phyloP scores from a whole-genome alignment of 306 rosid genomes.

The Castanea crenata region DNA sequence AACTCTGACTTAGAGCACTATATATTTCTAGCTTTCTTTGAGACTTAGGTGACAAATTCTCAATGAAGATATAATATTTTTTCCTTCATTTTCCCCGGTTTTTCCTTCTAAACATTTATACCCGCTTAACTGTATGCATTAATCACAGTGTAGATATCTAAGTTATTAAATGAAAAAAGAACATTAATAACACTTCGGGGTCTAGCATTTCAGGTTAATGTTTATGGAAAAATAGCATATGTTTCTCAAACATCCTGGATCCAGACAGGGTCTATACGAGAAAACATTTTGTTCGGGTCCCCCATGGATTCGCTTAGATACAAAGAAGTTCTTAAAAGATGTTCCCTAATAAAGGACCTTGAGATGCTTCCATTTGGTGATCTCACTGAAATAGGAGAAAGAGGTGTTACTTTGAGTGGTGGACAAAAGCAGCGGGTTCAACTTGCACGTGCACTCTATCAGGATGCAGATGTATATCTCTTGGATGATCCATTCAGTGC shows the following conservation, averaged over 20 bases:
- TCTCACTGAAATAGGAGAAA: constrained; percentile 43
- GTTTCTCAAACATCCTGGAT: constrained; percentile 95
- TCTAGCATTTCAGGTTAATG: constrained; percentile 51
- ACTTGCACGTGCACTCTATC: constrained; percentile 54
- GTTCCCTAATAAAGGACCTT: constrained; percentile 49
- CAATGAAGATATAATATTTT: no score
- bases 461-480: constrained; percentile 48
- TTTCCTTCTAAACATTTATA: no score
- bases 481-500: constrained; percentile 71
- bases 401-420: constrained; percentile 61
- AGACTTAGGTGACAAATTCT: no score
- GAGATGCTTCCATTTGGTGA: constrained; percentile 53
- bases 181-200: no score
- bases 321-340: constrained; percentile 47
- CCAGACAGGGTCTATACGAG: constrained; percentile 70
- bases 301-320: constrained; percentile 60
- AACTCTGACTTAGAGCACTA: no score
- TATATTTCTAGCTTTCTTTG: no score
- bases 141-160: not conserved
- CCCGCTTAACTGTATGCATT: no score
- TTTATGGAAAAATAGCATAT: constrained; percentile 71
- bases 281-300: constrained; percentile 78
- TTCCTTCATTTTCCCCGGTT: no score
- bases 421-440: constrained; percentile 54
- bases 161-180: not conserved